Evolutionary conservation across 106 monocot species (phyloP), one percentile per base, ranked within the genome.

Genomic region (Dendrobium catenatum): DNA sequence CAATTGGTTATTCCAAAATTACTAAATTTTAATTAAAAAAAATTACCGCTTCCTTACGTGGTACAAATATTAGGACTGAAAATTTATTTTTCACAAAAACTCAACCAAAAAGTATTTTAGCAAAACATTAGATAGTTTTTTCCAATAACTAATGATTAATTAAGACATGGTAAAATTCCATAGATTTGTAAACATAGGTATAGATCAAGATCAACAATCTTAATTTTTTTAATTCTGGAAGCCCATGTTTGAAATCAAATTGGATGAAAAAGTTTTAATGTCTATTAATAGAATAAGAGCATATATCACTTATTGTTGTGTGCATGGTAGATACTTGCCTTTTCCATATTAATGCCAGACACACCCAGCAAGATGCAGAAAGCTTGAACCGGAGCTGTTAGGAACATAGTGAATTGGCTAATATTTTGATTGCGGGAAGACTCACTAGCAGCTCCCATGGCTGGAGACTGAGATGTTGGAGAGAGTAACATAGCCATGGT

Each of bases 311-410:
- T 22, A 37, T 40, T 70, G 33, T 3, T 29, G 37, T 24, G 70
- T 37, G 3, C 24, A 70, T 70, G 37, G 15, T 70, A 16, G 70
- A 37, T 13, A 48, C 31, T 79, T 81, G 88, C 96, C 90, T 81
- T 86, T 42, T 94, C 94, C 70, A 91, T 51, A 48, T 80, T 85
- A 43, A 55, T 31, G 40, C 81, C 84, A 80, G 89, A 85, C 29
- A 87, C 78, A 64, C 94, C 90, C 47, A 87, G 68, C 72, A 94
- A 83, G 17, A 79, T 78, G 79, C 88, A 94, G 73, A 97, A 97
- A 73, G 94, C 92, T 85, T 94, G 94, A 49, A 97, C 59, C 75
- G 97, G 96, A 51, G 92, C 82, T 16, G 97, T 97, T 26, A 97
- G 89, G 55, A 97, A 97, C 85, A 97, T 87, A 76, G 97, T 94